Evolutionary conservation across 1,139 yeast genomes (phyloP).

Genomic region (Martiniozyma asiatica): DNA sequence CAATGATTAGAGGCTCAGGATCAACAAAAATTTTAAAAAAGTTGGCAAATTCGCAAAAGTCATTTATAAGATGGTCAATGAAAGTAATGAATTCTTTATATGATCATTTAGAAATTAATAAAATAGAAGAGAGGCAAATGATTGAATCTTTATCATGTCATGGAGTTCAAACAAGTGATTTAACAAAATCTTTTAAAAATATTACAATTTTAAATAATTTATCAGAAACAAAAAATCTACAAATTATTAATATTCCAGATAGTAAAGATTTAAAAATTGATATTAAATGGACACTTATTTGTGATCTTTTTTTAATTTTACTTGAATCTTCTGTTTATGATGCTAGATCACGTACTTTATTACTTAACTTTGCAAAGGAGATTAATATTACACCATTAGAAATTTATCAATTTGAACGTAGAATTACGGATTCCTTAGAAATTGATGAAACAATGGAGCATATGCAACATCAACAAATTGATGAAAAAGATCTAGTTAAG

Average conservation of each 20-base stretch:
- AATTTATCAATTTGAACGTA: conserved; percentile 76
- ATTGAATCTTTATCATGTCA: conserved; percentile 78
- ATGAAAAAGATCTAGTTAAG: conserved; percentile 54
- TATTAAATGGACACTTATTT: conserved; percentile 83
- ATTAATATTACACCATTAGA: conserved; percentile 53
- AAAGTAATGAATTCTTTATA: conserved; percentile 61
- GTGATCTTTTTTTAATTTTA: conserved; percentile 75
- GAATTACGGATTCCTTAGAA: conserved; percentile 83
- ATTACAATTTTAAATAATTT: conserved; percentile 21
- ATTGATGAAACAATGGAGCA: conserved; percentile 28
- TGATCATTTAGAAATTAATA: conserved; percentile 63
- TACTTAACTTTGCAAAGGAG: conserved; percentile 52
- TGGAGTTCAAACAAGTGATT: conserved; percentile 65
- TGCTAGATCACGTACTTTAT: conserved; percentile 69
- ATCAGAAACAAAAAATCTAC: conserved; percentile 7
- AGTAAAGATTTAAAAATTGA: conserved; percentile 42
- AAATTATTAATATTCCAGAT: conserved; percentile 9
- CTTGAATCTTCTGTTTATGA: conserved; percentile 84
- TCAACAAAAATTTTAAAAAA: conserved; percentile 41
- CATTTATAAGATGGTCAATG: conserved; percentile 79
- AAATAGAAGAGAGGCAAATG: conserved; percentile 67
- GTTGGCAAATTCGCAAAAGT: conserved; percentile 61
- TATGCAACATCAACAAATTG: conserved; percentile 35
- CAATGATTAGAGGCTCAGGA: conserved; percentile 43
- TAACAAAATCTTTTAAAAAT: conserved; percentile 33